Conservation (phyloP, 352 stramenopile species). For the Blastocystis sp. region DNA sequence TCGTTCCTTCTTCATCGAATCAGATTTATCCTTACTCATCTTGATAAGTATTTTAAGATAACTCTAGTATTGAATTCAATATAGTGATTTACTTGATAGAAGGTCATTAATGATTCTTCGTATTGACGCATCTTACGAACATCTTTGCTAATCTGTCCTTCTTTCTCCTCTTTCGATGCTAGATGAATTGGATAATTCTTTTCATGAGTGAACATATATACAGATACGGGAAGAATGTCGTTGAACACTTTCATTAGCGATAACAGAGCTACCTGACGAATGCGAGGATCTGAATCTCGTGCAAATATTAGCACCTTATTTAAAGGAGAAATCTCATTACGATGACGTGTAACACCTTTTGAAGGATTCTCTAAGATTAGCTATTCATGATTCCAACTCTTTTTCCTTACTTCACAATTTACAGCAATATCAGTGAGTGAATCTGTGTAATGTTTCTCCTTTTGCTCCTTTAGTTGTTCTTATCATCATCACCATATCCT, state of each 20-base stretch:
- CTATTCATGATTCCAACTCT: neutral
- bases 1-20: neutral
- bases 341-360: slow-evolving; percentile 3
- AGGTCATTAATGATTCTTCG: slow-evolving; percentile 26
- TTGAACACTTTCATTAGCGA: slow-evolving; percentile 52
- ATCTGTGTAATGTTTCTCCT: slow-evolving; percentile 27
- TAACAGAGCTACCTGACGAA: slow-evolving; percentile 3
- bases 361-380: slow-evolving; percentile 22
- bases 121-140: slow-evolving; percentile 27
- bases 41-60: slow-evolving; percentile 29
- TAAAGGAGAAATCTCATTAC: neutral
- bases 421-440: slow-evolving; percentile 14
- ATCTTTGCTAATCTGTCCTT: slow-evolving; percentile 24
- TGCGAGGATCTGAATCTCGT: neutral
- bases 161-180: slow-evolving; percentile 46
- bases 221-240: slow-evolving; percentile 25
- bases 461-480: slow-evolving; percentile 7
- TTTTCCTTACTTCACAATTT: neutral
- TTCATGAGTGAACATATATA: neutral
- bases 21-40: neutral
- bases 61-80: neutral
- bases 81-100: neutral
- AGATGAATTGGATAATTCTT: slow-evolving; percentile 49
- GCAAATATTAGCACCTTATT: neutral
- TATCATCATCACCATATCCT: neutral